Evolutionary conservation across 73 alveolate species (phyloP).

Genomic region (Stentor roeselii): DNA sequence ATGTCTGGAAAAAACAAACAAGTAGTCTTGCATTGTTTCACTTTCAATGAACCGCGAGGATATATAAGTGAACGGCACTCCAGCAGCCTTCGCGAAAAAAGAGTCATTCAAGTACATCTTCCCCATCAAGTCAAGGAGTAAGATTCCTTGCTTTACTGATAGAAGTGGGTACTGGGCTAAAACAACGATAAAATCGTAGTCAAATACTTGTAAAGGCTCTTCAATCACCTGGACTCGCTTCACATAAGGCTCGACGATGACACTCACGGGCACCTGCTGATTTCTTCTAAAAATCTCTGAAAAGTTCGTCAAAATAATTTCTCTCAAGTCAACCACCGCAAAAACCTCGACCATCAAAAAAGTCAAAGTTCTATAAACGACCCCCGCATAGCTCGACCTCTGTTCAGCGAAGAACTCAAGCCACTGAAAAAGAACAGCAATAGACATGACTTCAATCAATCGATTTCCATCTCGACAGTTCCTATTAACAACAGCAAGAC

Average conservation of each 20-base stretch:
- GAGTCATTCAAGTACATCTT: conserved; percentile 81
- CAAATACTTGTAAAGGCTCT: conserved; percentile 82
- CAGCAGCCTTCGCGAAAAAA: conserved; percentile 58
- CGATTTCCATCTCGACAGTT: conserved; percentile 64
- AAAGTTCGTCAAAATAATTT: conserved; percentile 82
- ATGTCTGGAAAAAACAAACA: conserved; percentile 63
- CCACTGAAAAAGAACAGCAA: conserved; percentile 54
- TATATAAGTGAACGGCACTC: conserved; percentile 63
- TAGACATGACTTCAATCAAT: conserved; percentile 48
- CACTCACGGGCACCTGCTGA: conserved; percentile 86
- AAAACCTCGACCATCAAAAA: conserved; percentile 92
- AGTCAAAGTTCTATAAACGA: conserved; percentile 78
- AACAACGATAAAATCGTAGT: conserved; percentile 84
- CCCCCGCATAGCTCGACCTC: conserved; percentile 88
- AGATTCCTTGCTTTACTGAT: conserved; percentile 84
- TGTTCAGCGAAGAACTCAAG: conserved; percentile 81
- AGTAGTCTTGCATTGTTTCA: conserved; percentile 66
- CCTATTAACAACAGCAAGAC: conserved; percentile 50
- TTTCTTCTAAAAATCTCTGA: conserved; percentile 61
- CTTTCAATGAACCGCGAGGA: conserved; percentile 56
- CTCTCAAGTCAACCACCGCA: conserved; percentile 76
- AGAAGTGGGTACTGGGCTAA: conserved; percentile 93
- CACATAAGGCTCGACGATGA: conserved; percentile 90
- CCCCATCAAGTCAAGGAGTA: conserved; percentile 84
- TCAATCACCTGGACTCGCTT: conserved; percentile 80